Evolutionary conservation across 1,284 basidiomycete genomes (phyloP).

Genomic region (Leccinum variabile): DNA sequence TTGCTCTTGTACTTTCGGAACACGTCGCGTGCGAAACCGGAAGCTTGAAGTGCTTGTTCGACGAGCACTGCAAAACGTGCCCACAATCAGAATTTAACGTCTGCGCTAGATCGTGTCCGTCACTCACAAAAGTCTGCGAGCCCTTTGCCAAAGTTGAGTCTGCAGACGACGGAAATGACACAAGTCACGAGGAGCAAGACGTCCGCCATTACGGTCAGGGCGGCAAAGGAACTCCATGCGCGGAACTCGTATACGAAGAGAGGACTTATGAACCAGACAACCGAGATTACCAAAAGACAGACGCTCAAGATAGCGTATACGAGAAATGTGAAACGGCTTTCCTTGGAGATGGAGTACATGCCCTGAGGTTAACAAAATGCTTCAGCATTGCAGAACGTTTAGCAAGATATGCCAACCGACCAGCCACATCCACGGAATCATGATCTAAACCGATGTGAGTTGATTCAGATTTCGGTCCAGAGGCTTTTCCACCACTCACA

Average conservation of each 20-base stretch:
- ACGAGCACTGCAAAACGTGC: slow-evolving; percentile 15
- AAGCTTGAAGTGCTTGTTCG: slow-evolving; percentile 15
- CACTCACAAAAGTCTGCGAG: slow-evolving; percentile 47
- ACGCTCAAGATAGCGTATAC: slow-evolving; percentile 46
- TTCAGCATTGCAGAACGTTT: slow-evolving; percentile 4
- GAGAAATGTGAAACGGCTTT: slow-evolving; percentile 43
- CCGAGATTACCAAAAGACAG: slow-evolving; percentile 42
- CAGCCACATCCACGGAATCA: slow-evolving; percentile 48
- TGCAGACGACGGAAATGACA: slow-evolving; percentile 45
- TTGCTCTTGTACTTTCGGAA: slow-evolving; percentile 6
- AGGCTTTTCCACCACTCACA: slow-evolving; percentile 34
- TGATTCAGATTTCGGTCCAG: background rate
- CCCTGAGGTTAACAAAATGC: slow-evolving; percentile 38
- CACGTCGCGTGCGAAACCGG: slow-evolving; percentile 22
- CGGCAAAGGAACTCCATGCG: slow-evolving; percentile 52
- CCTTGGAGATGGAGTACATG: slow-evolving; percentile 48
- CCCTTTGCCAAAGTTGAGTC: slow-evolving; percentile 52
- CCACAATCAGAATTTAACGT: background rate
- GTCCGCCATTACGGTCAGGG: slow-evolving; percentile 43
- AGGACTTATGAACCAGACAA: slow-evolving; percentile 45
- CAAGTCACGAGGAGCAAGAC: slow-evolving; percentile 40
- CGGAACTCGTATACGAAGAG: slow-evolving; percentile 50
- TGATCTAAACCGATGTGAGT: slow-evolving; percentile 34
- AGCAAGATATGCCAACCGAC: slow-evolving; percentile 31
- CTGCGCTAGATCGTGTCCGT: background rate